Evolutionary conservation across 805 yeast species (phyloP), one percentile per base, ranked within the genome.

Genomic region (Kluyveromyces siamensis): DNA sequence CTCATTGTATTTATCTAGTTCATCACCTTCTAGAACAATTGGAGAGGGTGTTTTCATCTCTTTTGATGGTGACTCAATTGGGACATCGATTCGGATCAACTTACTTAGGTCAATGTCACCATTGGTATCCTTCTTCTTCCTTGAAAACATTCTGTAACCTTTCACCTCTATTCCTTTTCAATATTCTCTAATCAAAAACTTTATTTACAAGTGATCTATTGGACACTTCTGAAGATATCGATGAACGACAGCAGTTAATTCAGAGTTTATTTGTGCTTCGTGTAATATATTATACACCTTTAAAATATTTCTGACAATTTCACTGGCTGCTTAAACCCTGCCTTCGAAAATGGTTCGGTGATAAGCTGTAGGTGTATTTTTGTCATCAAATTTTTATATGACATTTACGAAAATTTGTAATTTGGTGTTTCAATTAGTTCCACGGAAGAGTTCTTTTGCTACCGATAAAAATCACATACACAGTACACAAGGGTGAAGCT

Each of bases 1-100:
- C n/a, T 65, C 61, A n/a, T 67, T 53, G 59, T 84, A 90, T 68
- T 82, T 83, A 19, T 62, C 65, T 53, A 72, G 65, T 64, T 93
- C 84, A 27, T 75, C 82, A 2, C 61, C 61, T 1, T 77, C 69
- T 39, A 90, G 70, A 27, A 67, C 57, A 25, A 62, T 61, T 2
- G 71, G 72, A 41, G 69, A 68, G 6, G 84, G 83, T 1, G 85
- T 80, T 27, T 66, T 68, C 45, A 83, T 66, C 30, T 66, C 61
- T 0, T 67, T 58, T 9, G 85, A 79, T 2, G 87, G 80, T 7
- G 57, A 61, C 36, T 70, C 73, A 56, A 87, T 83, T 1, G 95
- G 95, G 45, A 62, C 52, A 5, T 57, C 56, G 2, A 62, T 50
- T 48, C 65, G 58, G 37, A 72, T 63, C 35, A 65, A 52, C 40